These are phyloP conservation scores for Xylariaceae sp. DNA, from an alignment of 2,329 filamentous ascomycete genomes.

Conservation along the genomic window DNA sequence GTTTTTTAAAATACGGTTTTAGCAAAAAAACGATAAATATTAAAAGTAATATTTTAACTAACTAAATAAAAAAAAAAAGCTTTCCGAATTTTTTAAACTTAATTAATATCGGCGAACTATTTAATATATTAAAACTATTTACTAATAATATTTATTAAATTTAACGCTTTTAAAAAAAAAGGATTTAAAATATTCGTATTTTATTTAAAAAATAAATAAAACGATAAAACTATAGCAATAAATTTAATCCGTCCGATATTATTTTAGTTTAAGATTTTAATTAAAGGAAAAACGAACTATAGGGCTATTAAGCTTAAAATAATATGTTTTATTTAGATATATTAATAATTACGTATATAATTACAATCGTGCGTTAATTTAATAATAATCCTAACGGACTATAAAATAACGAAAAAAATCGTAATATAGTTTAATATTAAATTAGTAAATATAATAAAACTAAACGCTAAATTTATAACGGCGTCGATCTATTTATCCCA, in stretches of 20 bases:
- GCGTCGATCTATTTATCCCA: neutral
- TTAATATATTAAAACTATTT: slow-evolving; percentile 1
- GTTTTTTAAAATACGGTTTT: neutral
- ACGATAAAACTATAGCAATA: neutral
- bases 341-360: slow-evolving; percentile 1
- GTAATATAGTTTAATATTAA: neutral
- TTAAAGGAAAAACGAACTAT: neutral
- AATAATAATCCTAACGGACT: neutral
- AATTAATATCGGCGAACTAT: neutral
- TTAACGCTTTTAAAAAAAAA: neutral
- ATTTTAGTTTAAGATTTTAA: slow-evolving; percentile 1
- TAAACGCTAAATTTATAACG: neutral
- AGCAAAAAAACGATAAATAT: neutral
- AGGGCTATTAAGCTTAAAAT: slow-evolving; percentile 1
- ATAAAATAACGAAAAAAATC: neutral
- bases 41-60: neutral
- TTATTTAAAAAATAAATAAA: neutral
- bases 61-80: neutral
- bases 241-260: neutral
- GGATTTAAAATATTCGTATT: neutral
- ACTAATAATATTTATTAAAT: slow-evolving; percentile 1
- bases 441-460: neutral
- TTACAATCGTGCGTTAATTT: neutral
- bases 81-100: neutral
- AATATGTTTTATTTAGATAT: neutral